These are phyloP conservation scores for Nidula microcarpa DNA, from an alignment of 768 basidiomycete species.

Conservation along the genomic window DNA sequence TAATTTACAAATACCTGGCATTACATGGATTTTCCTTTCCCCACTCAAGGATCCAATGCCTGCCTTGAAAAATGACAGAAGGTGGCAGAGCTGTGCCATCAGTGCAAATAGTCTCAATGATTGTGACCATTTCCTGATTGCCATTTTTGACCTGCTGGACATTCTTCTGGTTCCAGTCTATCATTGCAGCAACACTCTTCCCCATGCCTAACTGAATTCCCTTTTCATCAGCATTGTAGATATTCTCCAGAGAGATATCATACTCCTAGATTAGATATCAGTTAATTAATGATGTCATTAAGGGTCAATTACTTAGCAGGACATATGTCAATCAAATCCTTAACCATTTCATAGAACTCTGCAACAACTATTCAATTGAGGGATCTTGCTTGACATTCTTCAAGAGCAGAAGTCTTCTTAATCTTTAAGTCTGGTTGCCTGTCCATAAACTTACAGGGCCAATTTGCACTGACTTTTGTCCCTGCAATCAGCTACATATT, in stretches of 20 bases:
- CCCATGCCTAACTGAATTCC: constrained; percentile 22
- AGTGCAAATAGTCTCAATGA: constrained; percentile 41
- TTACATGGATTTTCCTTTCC: constrained; percentile 17
- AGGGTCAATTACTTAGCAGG: too few relatives aligned
- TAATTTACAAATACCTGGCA: constrained; percentile 20
- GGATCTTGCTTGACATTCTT: too few relatives aligned
- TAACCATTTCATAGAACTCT: too few relatives aligned
- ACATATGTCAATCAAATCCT: too few relatives aligned
- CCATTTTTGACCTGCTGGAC: constrained; percentile 27
- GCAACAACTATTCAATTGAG: too few relatives aligned
- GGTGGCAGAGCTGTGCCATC: constrained; percentile 34
- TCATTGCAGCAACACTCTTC: constrained; percentile 10
- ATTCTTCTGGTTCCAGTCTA: constrained; percentile 17
- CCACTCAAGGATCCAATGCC: constrained; percentile 15
- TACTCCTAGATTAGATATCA: too few relatives aligned
- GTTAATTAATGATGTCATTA: too few relatives aligned
- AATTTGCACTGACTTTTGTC: constrained; percentile 6
- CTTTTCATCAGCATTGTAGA: constrained; percentile 26
- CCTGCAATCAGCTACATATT: too few relatives aligned
- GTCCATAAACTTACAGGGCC: constrained; percentile 9
- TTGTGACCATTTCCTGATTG: constrained; percentile 39
- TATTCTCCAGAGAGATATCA: constrained; percentile 16
- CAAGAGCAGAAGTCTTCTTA: constrained; percentile 11
- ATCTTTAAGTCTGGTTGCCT: constrained; percentile 18
- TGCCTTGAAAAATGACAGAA: constrained; percentile 33